These are phyloP conservation scores for Narthecium ossifragum DNA, from an alignment of 106 monocot species.

Conservation along the genomic window DNA sequence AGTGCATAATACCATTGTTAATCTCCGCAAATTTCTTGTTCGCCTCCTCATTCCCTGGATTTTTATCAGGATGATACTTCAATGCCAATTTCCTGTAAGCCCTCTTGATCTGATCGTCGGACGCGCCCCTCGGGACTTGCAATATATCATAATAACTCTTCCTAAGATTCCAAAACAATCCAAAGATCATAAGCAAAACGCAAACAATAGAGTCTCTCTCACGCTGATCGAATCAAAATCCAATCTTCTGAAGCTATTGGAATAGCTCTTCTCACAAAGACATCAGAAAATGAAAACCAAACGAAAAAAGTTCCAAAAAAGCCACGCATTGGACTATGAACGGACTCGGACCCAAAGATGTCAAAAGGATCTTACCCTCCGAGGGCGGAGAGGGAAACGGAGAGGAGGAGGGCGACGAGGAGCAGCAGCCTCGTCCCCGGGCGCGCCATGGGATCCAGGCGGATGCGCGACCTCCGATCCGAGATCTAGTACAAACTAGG, in stretches of 20 bases:
- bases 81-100: conserved; percentile 91
- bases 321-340: too few relatives aligned
- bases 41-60: conserved; percentile 88
- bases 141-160: conserved; percentile 87
- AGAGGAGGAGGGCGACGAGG: conserved; percentile 24
- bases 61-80: conserved; percentile 96
- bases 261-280: too few relatives aligned
- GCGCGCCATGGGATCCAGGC: conserved; percentile 29
- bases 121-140: conserved; percentile 70
- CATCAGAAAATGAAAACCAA: conserved; percentile 4
- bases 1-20: conserved; percentile 73
- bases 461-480: neutral
- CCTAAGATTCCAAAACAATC: conserved; percentile 21
- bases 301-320: neutral
- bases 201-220: neutral
- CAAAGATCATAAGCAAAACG: neutral
- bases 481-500: neutral
- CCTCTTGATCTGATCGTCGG: conserved; percentile 96
- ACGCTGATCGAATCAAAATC: too few relatives aligned
- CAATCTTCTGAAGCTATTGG: too few relatives aligned
- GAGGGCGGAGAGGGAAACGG: conserved; percentile 16
- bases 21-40: conserved; percentile 87
- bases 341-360: too few relatives aligned
- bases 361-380: conserved; percentile 39
- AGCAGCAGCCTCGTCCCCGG: conserved; percentile 23